Percentiles rank a stretch among this genome's conserved stretches.
Evolutionary conservation across 2,329 filamentous ascomycete species (phyloP).

Genomic region (Pestalotiopsis sp.): DNA sequence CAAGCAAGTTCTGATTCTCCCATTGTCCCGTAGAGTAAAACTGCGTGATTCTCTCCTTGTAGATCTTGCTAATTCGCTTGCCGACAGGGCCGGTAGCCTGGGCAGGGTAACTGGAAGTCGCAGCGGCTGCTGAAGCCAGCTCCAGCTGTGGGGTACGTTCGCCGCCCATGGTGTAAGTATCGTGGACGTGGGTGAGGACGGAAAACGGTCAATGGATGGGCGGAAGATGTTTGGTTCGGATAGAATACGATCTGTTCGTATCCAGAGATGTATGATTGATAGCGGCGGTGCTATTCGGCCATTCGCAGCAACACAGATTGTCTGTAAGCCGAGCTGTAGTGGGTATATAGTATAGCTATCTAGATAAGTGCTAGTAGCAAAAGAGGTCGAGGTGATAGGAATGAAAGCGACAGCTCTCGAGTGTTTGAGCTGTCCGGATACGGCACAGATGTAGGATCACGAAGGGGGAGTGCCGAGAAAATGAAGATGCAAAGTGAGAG

Average conservation of each 20-base stretch:
- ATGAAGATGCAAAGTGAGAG: not conserved
- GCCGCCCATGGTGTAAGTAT: constrained; percentile 51
- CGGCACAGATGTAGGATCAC: not conserved
- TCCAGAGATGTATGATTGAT: not conserved
- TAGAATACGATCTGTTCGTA: not conserved
- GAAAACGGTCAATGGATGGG: not conserved
- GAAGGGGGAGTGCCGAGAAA: not conserved
- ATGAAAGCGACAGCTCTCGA: not conserved
- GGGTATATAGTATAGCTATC: not conserved
- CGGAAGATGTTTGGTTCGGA: not conserved
- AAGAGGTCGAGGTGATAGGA: not conserved
- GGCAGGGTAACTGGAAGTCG: constrained; percentile 45
- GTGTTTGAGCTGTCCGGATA: not conserved
- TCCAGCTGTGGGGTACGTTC: constrained; percentile 40
- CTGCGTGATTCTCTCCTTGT: constrained; percentile 77
- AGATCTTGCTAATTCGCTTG: constrained; percentile 82
- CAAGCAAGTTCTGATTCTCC: constrained; percentile 69
- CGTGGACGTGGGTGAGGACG: constrained; percentile 18
- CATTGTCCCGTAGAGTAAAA: constrained; percentile 83
- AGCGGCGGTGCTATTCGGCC: not conserved
- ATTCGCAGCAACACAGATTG: not conserved
- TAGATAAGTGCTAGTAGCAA: not conserved
- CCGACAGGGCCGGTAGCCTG: constrained; percentile 59
- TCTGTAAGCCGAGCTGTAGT: not conserved
- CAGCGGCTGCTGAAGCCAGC: constrained; percentile 36